Evolutionary conservation across 257 asterid genomes (phyloP).

Genomic region (Hygrophila difformis): DNA sequence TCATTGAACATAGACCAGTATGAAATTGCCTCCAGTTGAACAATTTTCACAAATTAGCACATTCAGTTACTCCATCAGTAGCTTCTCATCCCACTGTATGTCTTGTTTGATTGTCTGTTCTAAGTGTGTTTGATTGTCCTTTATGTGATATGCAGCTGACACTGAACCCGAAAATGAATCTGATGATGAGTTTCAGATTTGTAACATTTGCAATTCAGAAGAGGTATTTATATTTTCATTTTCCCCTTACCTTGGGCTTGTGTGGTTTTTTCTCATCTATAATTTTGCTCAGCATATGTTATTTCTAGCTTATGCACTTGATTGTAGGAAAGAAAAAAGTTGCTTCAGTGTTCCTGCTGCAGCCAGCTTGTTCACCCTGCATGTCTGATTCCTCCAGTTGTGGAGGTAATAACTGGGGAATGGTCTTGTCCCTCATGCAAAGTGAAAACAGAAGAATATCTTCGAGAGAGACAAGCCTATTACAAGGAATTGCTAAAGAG

Average conservation of each 20-base stretch:
- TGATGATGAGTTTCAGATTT: conserved; percentile 96
- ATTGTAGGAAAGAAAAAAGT: conserved; percentile 79
- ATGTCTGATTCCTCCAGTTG: conserved; percentile 81
- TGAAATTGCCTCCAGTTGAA: too few species aligned
- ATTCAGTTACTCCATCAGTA: too few species aligned
- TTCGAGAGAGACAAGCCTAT: conserved; percentile 68
- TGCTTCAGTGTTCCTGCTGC: conserved; percentile 93
- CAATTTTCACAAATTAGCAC: too few species aligned
- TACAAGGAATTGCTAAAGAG: conserved; percentile 63
- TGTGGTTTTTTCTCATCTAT: background rate
- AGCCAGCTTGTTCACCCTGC: conserved; percentile 73
- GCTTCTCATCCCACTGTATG: too few species aligned
- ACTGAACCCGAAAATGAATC: conserved; percentile 66
- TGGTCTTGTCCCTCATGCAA: conserved; percentile 94
- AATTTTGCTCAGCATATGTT: background rate
- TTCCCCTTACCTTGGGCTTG: conserved; percentile 8
- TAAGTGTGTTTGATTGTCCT: conserved; percentile 17
- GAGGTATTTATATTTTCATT: conserved; percentile 37
- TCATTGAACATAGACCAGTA: too few species aligned
- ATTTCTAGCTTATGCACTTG: conserved; percentile 9
- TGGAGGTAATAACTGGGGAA: conserved; percentile 49
- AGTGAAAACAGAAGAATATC: conserved; percentile 85
- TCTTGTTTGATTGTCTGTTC: too few species aligned
- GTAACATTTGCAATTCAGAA: conserved; percentile 79
- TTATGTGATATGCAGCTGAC: conserved; percentile 58